A percentile compares a stretch with the other conserved stretches of the same genome.
Evolutionary conservation across 2,329 filamentous ascomycete species (phyloP).

Genomic region (Penicillium paneum): DNA sequence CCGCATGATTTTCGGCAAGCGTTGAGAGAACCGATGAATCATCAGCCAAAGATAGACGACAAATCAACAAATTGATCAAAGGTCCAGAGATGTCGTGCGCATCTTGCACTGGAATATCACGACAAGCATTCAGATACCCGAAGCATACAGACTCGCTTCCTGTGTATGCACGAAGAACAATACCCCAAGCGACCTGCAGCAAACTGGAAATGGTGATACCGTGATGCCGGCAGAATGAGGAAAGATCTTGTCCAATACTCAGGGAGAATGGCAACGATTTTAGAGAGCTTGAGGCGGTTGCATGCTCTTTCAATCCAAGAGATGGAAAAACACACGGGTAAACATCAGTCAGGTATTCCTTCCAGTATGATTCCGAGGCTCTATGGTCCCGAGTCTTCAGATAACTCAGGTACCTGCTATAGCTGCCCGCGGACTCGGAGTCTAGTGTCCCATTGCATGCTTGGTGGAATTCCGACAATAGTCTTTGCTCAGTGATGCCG

Average conservation of each 20-base stretch:
- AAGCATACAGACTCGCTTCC: constrained; percentile 2
- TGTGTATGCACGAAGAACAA: constrained; percentile 1
- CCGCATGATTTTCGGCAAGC: not conserved
- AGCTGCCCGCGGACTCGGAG: too few species aligned
- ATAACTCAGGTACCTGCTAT: not conserved
- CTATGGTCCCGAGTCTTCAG: not conserved
- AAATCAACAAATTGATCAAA: constrained; percentile 3
- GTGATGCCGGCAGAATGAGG: not conserved
- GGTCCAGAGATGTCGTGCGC: not conserved
- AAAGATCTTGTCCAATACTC: not conserved
- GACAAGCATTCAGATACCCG: constrained; percentile 4
- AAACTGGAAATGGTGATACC: not conserved
- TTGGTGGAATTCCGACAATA: not conserved
- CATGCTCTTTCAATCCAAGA: not conserved
- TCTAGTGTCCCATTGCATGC: too few species aligned
- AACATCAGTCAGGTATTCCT: constrained; percentile 5
- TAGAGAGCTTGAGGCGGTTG: not conserved
- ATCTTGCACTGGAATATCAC: constrained; percentile 2
- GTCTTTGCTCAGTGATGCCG: not conserved
- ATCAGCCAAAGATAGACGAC: not conserved
- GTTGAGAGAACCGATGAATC: not conserved
- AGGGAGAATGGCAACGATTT: not conserved
- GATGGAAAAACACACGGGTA: constrained; percentile 8
- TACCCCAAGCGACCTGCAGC: constrained; percentile 1
- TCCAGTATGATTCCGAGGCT: constrained; percentile 1